These are phyloP conservation scores for Kodamaea kakaduensis DNA, from an alignment of 805 yeast species.

Conservation along the genomic window DNA sequence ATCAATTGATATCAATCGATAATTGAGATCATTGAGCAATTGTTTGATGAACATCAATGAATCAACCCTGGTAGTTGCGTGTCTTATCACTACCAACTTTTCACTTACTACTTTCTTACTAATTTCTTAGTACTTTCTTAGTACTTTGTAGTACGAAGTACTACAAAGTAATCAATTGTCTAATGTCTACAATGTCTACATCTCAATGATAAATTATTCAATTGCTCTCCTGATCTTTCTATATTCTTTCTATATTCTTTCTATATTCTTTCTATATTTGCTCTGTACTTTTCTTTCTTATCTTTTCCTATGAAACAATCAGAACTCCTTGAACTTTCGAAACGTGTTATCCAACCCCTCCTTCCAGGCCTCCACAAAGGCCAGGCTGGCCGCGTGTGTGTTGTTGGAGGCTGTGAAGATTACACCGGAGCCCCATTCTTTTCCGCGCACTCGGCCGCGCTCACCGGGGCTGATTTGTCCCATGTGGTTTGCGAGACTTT, in stretches of 20 bases:
- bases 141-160: too few relatives aligned
- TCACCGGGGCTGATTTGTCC: slow-evolving; percentile 82
- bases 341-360: slow-evolving; percentile 64
- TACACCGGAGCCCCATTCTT: slow-evolving; percentile 97
- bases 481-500: slow-evolving; percentile 81
- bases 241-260: background rate
- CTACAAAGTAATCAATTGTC: too few relatives aligned
- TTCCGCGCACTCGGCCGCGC: slow-evolving; percentile 78
- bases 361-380: slow-evolving; percentile 77
- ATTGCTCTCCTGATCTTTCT: too few relatives aligned
- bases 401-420: slow-evolving; percentile 93
- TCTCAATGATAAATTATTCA: too few relatives aligned
- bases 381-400: slow-evolving; percentile 81
- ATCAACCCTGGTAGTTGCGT: too few relatives aligned
- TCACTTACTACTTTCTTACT: too few relatives aligned
- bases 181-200: too few relatives aligned
- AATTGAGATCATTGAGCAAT: too few relatives aligned
- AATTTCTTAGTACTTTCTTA: too few relatives aligned
- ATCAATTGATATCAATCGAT: too few relatives aligned
- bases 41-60: too few relatives aligned
- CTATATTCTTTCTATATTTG: background rate
- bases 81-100: too few relatives aligned
- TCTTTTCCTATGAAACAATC: slow-evolving; percentile 1
- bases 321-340: slow-evolving; percentile 1
- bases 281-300: background rate